Base-by-base conservation (phyloP, 768 basidiomycete genomes). In the Pholiota molesta region DNA sequence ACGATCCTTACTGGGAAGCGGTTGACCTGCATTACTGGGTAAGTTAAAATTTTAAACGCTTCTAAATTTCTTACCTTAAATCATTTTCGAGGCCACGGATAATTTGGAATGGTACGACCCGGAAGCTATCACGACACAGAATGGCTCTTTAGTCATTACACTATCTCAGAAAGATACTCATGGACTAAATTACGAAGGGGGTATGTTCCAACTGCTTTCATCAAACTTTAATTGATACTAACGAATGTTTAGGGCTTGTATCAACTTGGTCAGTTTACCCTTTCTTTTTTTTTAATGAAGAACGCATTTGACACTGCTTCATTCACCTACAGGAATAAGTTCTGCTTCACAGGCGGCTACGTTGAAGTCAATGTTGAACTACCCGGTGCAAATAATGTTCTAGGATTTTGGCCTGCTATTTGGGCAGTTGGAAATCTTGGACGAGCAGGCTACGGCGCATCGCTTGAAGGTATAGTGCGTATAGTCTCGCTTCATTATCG, bases 31-130 rank as follows among this genome's bases (percentile, higher is more conserved):
- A 92, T 69, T 92, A 92, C 68, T 92, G 91, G 89, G 85, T 86
- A 59, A 28, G 68, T 59, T 31, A 21, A 10, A 17, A 26, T 26
- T 57, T 21, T 16, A 14, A 28, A 40, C 31, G 23, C 2, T 28
- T 13, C 56, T 7, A 9, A 26, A 26, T 4, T 11, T 9, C 16
- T 21, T 31, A 14, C 44, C 40, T 13, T 51, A n/a, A 31, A 35
- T 42, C 11, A 55, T 47, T 55, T 11, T 14, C 78, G 60, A 80
- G 79, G 69, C 76, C 67, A 87, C 90, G 11, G 81, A 82, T 55
- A 87, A 91, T 69, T 62, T 91, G 68, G 91, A 97, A 73, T 96
- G 93, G 92, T 94, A 96, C 72, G 90, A 90, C 68, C 94, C 95
- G 0, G 85, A 78, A 42, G 88, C 89, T n/a, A 74, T 94, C 59